Evolutionary conservation across 2,329 filamentous ascomycete genomes (phyloP).

Genomic region (Colletotrichum sansevieriae): DNA sequence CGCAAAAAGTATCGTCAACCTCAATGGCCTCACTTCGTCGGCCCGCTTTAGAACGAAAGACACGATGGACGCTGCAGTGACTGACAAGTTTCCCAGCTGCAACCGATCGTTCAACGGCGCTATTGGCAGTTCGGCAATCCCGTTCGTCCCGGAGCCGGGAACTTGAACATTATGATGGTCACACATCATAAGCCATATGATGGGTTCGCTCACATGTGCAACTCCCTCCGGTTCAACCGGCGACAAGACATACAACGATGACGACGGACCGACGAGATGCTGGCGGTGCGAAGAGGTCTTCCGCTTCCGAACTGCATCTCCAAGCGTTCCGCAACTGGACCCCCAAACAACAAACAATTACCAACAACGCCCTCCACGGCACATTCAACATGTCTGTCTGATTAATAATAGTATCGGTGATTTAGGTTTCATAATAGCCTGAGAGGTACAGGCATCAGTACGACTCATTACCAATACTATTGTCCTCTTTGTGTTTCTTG

Average conservation of each 20-base stretch:
- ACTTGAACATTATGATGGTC: background rate
- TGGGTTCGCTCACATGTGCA: background rate
- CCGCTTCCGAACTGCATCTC: too few relatives aligned
- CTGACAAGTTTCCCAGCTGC: background rate
- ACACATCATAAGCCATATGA: background rate
- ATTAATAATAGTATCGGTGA: background rate
- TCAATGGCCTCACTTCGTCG: too few relatives aligned
- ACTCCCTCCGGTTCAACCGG: background rate
- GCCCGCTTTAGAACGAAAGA: background rate
- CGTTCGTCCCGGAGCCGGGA: background rate
- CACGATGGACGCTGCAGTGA: background rate
- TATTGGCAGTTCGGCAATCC: background rate
- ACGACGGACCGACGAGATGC: too few relatives aligned
- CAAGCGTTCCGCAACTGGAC: too few relatives aligned
- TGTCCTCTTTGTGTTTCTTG: background rate
- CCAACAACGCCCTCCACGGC: too few relatives aligned
- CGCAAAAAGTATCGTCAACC: too few relatives aligned
- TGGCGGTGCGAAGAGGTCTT: too few relatives aligned
- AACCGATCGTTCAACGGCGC: background rate
- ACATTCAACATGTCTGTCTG: background rate
- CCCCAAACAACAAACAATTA: too few relatives aligned
- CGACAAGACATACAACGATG: background rate
- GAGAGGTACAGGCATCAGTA: background rate
- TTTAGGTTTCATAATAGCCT: background rate
- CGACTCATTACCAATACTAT: constrained; percentile 15